These are phyloP conservation scores for Nannizziopsis arthrosporioides DNA, from an alignment of 2,329 filamentous ascomycete species.

Conservation along the genomic window DNA sequence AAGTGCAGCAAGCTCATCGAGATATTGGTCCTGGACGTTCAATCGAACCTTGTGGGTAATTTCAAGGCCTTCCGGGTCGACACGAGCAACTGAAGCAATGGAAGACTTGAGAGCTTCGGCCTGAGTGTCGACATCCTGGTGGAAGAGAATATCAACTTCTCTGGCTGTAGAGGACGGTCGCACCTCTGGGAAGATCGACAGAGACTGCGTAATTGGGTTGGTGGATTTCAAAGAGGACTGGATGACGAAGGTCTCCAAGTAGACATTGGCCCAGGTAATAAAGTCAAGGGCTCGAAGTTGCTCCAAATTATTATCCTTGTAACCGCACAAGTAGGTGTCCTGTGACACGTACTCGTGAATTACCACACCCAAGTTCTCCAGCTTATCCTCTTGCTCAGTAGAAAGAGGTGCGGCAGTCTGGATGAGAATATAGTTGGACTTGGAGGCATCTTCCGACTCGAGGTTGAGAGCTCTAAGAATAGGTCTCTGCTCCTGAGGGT, in stretches of 20 bases:
- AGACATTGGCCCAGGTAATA: slow-evolving; percentile 12
- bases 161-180: slow-evolving; percentile 6
- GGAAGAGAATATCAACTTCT: slow-evolving; percentile 13
- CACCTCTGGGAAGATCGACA: slow-evolving; percentile 8
- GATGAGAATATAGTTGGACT: slow-evolving; percentile 13
- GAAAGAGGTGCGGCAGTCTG: slow-evolving; percentile 9
- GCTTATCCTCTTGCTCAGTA: slow-evolving; percentile 10
- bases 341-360: slow-evolving; percentile 13
- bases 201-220: slow-evolving; percentile 1
- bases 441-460: slow-evolving; percentile 12
- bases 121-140: slow-evolving; percentile 13
- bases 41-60: slow-evolving; percentile 11
- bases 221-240: slow-evolving; percentile 9
- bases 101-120: slow-evolving; percentile 7
- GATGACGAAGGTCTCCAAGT: slow-evolving; percentile 11
- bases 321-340: slow-evolving; percentile 12
- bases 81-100: slow-evolving; percentile 11
- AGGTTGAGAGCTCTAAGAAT: slow-evolving; percentile 10
- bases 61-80: slow-evolving; percentile 6
- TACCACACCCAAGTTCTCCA: slow-evolving; percentile 9
- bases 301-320: slow-evolving; percentile 9
- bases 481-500: slow-evolving; percentile 10
- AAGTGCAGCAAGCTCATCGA: slow-evolving; percentile 14
- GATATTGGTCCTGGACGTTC: slow-evolving; percentile 12
- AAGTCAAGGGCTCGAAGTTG: slow-evolving; percentile 11